These are phyloP conservation scores for Vanrija humicola DNA, from an alignment of 1,284 basidiomycete species.

Conservation along the genomic window DNA sequence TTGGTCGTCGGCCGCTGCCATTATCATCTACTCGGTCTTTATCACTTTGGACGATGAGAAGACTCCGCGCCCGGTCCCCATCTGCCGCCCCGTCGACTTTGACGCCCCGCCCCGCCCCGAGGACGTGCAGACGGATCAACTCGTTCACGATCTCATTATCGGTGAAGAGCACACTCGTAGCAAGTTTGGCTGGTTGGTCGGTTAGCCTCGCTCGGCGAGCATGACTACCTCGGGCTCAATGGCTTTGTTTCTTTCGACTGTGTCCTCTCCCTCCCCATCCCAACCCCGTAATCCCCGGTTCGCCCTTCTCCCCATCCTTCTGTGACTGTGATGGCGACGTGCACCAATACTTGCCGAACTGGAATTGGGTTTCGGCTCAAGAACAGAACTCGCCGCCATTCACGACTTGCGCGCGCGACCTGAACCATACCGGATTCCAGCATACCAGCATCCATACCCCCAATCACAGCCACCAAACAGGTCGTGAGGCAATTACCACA, in stretches of 20 bases:
- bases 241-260: too few species aligned
- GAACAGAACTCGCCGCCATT: too few species aligned
- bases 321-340: too few species aligned
- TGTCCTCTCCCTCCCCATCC: too few species aligned
- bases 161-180: conserved; percentile 12
- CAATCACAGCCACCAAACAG: neutral
- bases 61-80: neutral
- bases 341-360: too few species aligned
- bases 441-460: too few species aligned
- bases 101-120: neutral
- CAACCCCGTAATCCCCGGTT: too few species aligned
- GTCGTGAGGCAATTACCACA: neutral
- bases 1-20: conserved; percentile 7
- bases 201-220: neutral
- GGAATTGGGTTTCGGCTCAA: too few species aligned
- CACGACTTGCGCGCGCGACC: too few species aligned
- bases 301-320: too few species aligned
- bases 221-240: too few species aligned
- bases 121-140: conserved; percentile 6
- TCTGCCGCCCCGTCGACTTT: conserved; percentile 16
- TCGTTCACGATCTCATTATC: conserved; percentile 10
- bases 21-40: conserved; percentile 18
- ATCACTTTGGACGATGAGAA: conserved; percentile 2
- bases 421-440: too few species aligned
- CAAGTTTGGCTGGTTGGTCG: conserved; percentile 10